Conservation (phyloP, 2,329 filamentous ascomycete species). For the Exophiala calicioides region DNA sequence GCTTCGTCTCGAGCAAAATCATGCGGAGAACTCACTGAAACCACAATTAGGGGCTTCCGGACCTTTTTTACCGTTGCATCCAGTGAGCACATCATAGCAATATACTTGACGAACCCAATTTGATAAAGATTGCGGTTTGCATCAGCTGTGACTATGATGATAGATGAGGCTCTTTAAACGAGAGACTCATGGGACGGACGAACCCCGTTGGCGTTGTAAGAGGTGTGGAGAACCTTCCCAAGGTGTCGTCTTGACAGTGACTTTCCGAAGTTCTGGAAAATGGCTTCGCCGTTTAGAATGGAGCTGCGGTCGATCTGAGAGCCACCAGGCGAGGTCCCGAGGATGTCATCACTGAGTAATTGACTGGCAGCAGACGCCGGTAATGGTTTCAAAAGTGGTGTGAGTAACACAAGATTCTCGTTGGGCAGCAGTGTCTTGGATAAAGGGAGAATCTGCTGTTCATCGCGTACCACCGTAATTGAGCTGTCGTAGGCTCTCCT, state of each 20-base stretch:
- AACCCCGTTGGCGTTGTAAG: slow-evolving; percentile 91
- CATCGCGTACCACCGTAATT: slow-evolving; percentile 89
- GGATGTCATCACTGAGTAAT: slow-evolving; percentile 49
- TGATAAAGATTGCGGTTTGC: slow-evolving; percentile 94
- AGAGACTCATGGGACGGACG: slow-evolving; percentile 90
- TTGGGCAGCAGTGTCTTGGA: slow-evolving; percentile 77
- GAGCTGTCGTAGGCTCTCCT: slow-evolving; percentile 86
- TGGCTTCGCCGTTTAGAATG: slow-evolving; percentile 87
- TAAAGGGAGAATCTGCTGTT: slow-evolving; percentile 78
- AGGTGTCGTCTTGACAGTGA: slow-evolving; percentile 83
- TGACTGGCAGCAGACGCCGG: slow-evolving; percentile 83
- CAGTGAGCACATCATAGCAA: slow-evolving; percentile 80
- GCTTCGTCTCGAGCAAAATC: slow-evolving; percentile 92
- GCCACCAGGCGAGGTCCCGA: slow-evolving; percentile 36
- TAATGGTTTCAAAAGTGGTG: slow-evolving; percentile 87
- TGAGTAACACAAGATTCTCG: slow-evolving; percentile 86
- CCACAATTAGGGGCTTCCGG: slow-evolving; percentile 83
- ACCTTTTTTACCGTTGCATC: slow-evolving; percentile 42
- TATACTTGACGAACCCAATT: slow-evolving; percentile 90
- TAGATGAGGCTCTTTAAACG: slow-evolving; percentile 81
- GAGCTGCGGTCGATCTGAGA: slow-evolving; percentile 61
- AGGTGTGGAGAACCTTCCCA: slow-evolving; percentile 86
- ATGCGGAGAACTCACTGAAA: slow-evolving; percentile 92
- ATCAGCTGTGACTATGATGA: slow-evolving; percentile 90
- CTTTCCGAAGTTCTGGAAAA: slow-evolving; percentile 85